Base-by-base conservation (phyloP, 2,329 filamentous ascomycete species). In the Hypomyces perniciosus region DNA sequence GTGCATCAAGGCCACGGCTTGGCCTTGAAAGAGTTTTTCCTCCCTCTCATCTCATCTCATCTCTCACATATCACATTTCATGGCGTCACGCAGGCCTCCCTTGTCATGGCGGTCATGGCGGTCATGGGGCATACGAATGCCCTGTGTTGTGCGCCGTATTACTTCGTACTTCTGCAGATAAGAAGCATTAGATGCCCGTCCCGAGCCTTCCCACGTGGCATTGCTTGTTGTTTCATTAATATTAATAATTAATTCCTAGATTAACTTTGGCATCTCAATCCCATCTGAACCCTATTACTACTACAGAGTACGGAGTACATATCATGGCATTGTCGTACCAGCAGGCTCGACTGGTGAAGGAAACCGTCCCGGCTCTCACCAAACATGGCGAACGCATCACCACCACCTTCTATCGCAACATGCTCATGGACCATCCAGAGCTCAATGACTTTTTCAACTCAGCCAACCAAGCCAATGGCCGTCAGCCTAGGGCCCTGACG, bases 361-460 rank as follows among this genome's bases (percentile, higher is more conserved):
- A 82, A 46, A 90, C 86, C 5, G 80, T 88, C 53, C 86, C 86
- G 2, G 77, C 84, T 33, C 76, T 90, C 3, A 76, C 77, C 26
- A 74, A 84, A 54, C 81, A 89, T 62, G 87, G 87, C 62, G 76
- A 78, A 56, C 73, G 76, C 55, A 87, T 90, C 65, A 84, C 85
- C 5, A 75, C 75, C n/a, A 75, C 78, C 57, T 90, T 91, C 72
- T 90, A 91, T 73, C 73, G 74, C 54, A 83, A 80, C 62, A 80
- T 90, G 73, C 72, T 90, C 27, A 63, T 64, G 8, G 80, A 81
- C 37, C 75, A 88, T 54, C 85, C 85, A 0, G 77, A 81, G 41
- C 77, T 90, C 31, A 79, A 83, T 59, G 78, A 83, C 65, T 73
- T 85, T 67, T 90, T 90, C 77, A 90, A 89, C 57, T 60, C 57